A percentile compares a stretch with the other conserved stretches of the same genome.
These are phyloP conservation scores for Fusarium subglutinans DNA, from an alignment of 2,329 filamentous ascomycete species.

Conservation along the genomic window DNA sequence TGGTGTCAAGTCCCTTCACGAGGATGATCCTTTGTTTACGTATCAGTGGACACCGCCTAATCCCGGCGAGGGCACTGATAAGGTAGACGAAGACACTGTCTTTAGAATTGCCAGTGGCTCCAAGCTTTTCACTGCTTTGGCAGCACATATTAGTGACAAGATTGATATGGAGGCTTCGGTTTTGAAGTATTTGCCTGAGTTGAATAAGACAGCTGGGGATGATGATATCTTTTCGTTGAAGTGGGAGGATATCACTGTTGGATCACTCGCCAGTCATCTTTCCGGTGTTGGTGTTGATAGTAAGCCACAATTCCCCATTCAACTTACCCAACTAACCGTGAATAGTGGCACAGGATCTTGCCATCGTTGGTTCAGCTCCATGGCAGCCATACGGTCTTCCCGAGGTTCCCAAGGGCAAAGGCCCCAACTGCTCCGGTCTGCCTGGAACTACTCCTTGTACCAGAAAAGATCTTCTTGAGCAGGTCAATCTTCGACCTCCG, in stretches of 20 bases:
- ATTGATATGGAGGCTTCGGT: conserved; percentile 54
- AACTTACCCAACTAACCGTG: not conserved
- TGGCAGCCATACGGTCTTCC: conserved; percentile 49
- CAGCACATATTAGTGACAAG: conserved; percentile 42
- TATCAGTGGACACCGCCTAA: conserved; percentile 52
- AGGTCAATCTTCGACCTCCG: conserved; percentile 47
- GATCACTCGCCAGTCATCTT: conserved; percentile 56
- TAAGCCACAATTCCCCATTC: conserved; percentile 16
- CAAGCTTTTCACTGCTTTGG: conserved; percentile 48
- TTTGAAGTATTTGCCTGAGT: conserved; percentile 55
- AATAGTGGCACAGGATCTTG: conserved; percentile 48
- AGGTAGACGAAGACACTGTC: conserved; percentile 46
- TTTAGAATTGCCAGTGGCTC: conserved; percentile 49
- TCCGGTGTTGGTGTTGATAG: conserved; percentile 53
- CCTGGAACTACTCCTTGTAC: conserved; percentile 46
- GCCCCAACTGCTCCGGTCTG: conserved; percentile 49
- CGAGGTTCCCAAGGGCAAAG: conserved; percentile 39
- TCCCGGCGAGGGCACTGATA: conserved; percentile 35
- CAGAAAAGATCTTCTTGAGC: conserved; percentile 41
- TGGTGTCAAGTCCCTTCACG: conserved; percentile 54
- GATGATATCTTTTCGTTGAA: conserved; percentile 48
- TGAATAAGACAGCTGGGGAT: conserved; percentile 37
- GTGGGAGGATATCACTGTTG: conserved; percentile 60
- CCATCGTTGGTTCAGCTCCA: conserved; percentile 33
- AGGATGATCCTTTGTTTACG: conserved; percentile 49